Percentiles rank a stretch among this genome's conserved stretches.
Conservation (phyloP, 176 grass and related monocot genomes). For the Urochloa ruziziensis region DNA sequence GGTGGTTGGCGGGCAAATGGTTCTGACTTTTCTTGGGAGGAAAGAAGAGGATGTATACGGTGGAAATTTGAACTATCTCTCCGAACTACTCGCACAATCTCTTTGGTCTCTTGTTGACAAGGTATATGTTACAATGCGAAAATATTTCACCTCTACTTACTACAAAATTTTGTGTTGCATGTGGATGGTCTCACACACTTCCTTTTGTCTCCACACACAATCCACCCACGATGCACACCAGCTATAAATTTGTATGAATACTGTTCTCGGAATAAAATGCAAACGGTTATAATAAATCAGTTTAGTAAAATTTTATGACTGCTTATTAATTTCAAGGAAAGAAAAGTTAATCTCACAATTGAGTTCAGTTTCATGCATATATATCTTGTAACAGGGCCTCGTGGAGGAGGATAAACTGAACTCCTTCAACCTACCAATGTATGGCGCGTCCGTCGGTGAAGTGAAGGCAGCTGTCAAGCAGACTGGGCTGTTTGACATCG, state of each 20-base stretch:
- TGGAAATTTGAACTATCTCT: neutral
- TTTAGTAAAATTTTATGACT: neutral
- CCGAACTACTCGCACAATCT: neutral
- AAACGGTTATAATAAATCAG: neutral
- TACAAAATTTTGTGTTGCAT: too few relatives aligned
- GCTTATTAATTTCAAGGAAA: too few relatives aligned
- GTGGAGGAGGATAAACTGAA: constrained; percentile 24
- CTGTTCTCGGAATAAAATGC: neutral
- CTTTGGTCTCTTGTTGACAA: neutral
- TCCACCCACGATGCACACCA: too few relatives aligned
- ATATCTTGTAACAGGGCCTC: neutral
- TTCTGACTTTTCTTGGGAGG: constrained; percentile 37
- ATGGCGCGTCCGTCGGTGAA: constrained; percentile 37
- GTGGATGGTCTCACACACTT: neutral
- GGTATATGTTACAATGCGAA: neutral
- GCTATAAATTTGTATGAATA: neutral
- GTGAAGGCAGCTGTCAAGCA: constrained; percentile 13
- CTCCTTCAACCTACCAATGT: constrained; percentile 41
- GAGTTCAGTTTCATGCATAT: neutral
- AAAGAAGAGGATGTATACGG: neutral
- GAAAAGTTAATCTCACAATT: neutral
- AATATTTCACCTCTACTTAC: too few relatives aligned
- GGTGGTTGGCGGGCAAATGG: constrained; percentile 25
- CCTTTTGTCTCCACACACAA: neutral
- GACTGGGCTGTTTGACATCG: constrained; percentile 30